phyloP scores from a whole-genome alignment of 352 stramenopile genomes.

The Aphanomyces astaci region DNA sequence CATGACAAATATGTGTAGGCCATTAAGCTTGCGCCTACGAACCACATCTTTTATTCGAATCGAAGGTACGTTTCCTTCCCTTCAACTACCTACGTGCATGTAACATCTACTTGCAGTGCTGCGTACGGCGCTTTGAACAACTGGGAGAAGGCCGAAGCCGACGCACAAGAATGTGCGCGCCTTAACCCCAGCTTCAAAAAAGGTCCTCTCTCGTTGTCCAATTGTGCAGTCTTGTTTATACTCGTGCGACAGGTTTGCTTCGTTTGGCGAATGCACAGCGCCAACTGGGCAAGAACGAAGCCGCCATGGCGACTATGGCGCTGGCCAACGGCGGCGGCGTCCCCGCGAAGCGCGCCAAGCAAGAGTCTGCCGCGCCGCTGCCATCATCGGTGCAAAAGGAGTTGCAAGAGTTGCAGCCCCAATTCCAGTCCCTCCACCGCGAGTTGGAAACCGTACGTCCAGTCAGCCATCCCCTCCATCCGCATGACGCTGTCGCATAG shows the following conservation, averaged over 20 bases:
- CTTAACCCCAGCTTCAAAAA: constrained; percentile 67
- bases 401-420: constrained; percentile 70
- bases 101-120: constrained; percentile 34
- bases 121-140: constrained; percentile 58
- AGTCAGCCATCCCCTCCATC: too few relatives aligned
- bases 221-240: too few relatives aligned
- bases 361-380: constrained; percentile 35
- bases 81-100: background rate
- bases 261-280: constrained; percentile 74
- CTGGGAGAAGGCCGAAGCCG: constrained; percentile 60
- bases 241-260: constrained; percentile 9
- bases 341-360: background rate
- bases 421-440: constrained; percentile 67
- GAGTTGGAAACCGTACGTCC: constrained; percentile 50
- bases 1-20: constrained; percentile 32
- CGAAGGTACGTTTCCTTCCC: constrained; percentile 33
- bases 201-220: too few relatives aligned
- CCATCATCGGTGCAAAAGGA: constrained; percentile 61
- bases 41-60: constrained; percentile 83
- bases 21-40: constrained; percentile 62
- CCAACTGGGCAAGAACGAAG: constrained; percentile 55
- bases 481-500: too few relatives aligned
- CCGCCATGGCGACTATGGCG: constrained; percentile 66
- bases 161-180: constrained; percentile 66
- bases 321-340: constrained; percentile 43